Evolutionary conservation across 768 basidiomycete species (phyloP).

Genomic region (Cyclocybe aegerita): DNA sequence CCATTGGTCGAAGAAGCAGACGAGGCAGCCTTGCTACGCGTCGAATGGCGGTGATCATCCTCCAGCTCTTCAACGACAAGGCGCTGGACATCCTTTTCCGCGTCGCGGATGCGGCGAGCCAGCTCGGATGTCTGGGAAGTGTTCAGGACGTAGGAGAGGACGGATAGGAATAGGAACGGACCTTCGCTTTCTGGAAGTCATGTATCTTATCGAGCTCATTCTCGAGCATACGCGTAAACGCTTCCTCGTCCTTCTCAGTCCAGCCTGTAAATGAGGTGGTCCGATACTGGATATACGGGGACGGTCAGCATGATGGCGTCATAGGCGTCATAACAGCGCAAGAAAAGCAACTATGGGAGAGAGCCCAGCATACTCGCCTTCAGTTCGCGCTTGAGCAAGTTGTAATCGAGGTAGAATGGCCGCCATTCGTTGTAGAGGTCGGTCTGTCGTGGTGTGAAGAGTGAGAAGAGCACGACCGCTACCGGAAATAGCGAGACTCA

Average conservation of each 20-base stretch:
- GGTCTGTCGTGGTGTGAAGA: conserved; percentile 41
- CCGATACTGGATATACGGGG: conserved; percentile 10
- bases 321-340: no score
- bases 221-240: conserved; percentile 79
- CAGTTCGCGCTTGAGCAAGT: conserved; percentile 83
- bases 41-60: conserved; percentile 10
- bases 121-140: conserved; percentile 72
- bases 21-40: conserved; percentile 15
- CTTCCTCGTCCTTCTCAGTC: conserved; percentile 76
- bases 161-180: conserved; percentile 23
- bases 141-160: background rate
- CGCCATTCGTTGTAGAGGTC: conserved; percentile 91
- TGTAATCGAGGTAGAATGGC: conserved; percentile 89
- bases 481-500: conserved; percentile 25
- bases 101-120: conserved; percentile 74
- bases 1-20: conserved; percentile 17
- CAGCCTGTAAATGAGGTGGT: conserved; percentile 40
- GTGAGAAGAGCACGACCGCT: background rate
- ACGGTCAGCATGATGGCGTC: no score
- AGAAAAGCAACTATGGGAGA: no score
- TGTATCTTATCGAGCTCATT: conserved; percentile 92
- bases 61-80: conserved; percentile 62
- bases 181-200: conserved; percentile 90
- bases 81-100: conserved; percentile 77
- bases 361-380: conserved; percentile 43